Evolutionary conservation across 176 grass and related monocot genomes (phyloP).

Genomic region (Elymus sibiricus): DNA sequence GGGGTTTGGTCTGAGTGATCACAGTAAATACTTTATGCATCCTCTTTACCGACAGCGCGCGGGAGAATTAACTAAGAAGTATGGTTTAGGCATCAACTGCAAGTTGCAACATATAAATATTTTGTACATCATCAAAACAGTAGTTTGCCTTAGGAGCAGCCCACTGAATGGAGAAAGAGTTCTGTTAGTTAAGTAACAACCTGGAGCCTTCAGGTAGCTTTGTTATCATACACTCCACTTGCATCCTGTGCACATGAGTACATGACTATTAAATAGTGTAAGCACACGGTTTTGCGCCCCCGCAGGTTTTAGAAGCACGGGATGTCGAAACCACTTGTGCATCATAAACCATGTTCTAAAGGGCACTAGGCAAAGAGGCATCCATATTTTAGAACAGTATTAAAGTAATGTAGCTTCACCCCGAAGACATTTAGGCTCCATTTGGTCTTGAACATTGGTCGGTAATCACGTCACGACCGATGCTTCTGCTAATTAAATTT

Average conservation of each 20-base stretch:
- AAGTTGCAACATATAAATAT: neutral
- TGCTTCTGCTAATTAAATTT: neutral
- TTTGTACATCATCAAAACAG: conserved; percentile 1
- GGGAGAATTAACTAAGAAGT: neutral
- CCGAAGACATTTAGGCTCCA: neutral
- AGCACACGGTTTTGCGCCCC: conserved; percentile 24
- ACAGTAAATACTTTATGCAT: neutral
- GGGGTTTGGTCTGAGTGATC: neutral
- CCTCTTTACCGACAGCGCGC: neutral
- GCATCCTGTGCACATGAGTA: neutral
- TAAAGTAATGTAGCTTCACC: neutral
- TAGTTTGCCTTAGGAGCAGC: conserved; percentile 11
- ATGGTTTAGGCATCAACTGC: neutral
- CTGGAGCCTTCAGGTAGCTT: neutral
- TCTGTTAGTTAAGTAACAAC: conserved; percentile 13
- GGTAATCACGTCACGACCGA: neutral
- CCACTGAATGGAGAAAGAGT: conserved; percentile 23
- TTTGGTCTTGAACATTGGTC: neutral
- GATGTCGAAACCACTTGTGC: neutral
- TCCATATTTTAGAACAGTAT: neutral
- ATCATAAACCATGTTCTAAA: neutral
- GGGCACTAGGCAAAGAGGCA: neutral
- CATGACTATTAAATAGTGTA: neutral
- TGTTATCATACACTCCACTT: conserved; percentile 7
- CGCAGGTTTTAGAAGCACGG: neutral